phyloP scores from a whole-genome alignment of 192 early-diverging fungal species.

The Rhizoclosmatium sp. region DNA sequence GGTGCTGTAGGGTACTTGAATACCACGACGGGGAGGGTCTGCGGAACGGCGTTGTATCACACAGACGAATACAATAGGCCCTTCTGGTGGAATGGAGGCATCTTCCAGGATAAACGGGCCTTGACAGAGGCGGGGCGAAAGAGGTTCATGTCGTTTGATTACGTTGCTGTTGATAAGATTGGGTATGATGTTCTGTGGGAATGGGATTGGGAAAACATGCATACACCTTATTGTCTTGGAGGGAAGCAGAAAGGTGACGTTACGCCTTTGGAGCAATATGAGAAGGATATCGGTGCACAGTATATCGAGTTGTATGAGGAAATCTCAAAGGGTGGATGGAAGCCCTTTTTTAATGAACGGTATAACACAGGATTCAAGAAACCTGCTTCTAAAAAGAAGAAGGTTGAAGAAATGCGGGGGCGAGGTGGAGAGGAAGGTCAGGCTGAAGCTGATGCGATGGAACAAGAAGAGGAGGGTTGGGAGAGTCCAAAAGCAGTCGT shows the following conservation, averaged over 20 bases:
- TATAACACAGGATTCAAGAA: too few species aligned
- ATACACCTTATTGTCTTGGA: neutral
- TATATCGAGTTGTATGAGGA: constrained; percentile 19
- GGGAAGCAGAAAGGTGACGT: constrained; percentile 7
- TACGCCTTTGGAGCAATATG: neutral
- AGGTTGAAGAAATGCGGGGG: too few species aligned
- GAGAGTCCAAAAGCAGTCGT: too few species aligned
- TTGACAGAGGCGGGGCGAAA: neutral
- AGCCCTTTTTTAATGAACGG: neutral
- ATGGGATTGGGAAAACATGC: neutral
- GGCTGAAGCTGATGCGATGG: too few species aligned
- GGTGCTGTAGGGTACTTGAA: constrained; percentile 60
- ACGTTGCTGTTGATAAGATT: constrained; percentile 27
- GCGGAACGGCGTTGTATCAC: constrained; percentile 34
- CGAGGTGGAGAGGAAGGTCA: too few species aligned
- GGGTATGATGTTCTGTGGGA: constrained; percentile 8
- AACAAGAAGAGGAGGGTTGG: too few species aligned
- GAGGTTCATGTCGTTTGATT: constrained; percentile 23
- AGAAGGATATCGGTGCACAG: constrained; percentile 4
- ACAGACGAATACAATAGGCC: constrained; percentile 32
- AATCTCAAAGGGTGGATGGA: constrained; percentile 10
- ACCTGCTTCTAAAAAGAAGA: too few species aligned
- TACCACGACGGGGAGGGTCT: constrained; percentile 11
- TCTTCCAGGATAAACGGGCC: constrained; percentile 42
- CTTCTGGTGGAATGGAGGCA: constrained; percentile 50